phyloP scores from a whole-genome alignment of 768 basidiomycete species.

The Exidia glandulosa region DNA sequence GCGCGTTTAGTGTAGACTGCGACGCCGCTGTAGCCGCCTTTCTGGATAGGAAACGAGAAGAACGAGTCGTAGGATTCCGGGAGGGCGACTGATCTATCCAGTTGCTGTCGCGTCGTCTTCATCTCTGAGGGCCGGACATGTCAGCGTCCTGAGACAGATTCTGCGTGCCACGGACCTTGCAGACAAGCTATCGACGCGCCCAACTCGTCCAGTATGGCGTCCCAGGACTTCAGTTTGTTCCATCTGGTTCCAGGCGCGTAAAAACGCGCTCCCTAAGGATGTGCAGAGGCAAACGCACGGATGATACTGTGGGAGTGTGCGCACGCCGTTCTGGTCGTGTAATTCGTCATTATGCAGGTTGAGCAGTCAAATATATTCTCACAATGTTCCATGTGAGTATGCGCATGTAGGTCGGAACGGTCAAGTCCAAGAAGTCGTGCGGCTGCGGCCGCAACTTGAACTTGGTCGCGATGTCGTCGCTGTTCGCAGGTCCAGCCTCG shows the following conservation, averaged over 20 bases:
- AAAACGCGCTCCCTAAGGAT: not conserved
- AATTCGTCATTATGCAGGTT: not conserved
- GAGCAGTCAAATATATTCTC: slow-evolving; percentile 9
- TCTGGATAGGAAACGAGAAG: slow-evolving; percentile 75
- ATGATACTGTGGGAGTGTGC: slow-evolving; percentile 82
- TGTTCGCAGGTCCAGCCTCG: no score
- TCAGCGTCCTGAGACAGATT: not conserved
- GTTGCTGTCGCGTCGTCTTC: slow-evolving; percentile 65
- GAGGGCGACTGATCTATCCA: slow-evolving; percentile 63
- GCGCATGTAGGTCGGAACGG: no score
- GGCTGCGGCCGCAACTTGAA: no score
- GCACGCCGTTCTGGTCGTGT: slow-evolving; percentile 57
- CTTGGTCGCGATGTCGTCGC: no score
- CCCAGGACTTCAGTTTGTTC: slow-evolving; percentile 70
- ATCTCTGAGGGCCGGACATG: slow-evolving; percentile 43
- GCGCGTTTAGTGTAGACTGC: slow-evolving; percentile 68
- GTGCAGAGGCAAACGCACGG: slow-evolving; percentile 45
- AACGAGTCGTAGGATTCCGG: slow-evolving; percentile 75
- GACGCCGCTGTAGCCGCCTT: slow-evolving; percentile 88
- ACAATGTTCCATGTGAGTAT: slow-evolving; percentile 32
- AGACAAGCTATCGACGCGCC: slow-evolving; percentile 89
- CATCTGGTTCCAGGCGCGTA: slow-evolving; percentile 37
- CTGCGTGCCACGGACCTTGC: slow-evolving; percentile 68
- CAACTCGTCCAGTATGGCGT: slow-evolving; percentile 69
- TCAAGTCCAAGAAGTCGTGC: no score